Percentiles rank a stretch among this genome's conserved stretches.
These are phyloP conservation scores for Ophiostoma ulmi DNA, from an alignment of 2,329 filamentous ascomycete species.

Conservation along the genomic window DNA sequence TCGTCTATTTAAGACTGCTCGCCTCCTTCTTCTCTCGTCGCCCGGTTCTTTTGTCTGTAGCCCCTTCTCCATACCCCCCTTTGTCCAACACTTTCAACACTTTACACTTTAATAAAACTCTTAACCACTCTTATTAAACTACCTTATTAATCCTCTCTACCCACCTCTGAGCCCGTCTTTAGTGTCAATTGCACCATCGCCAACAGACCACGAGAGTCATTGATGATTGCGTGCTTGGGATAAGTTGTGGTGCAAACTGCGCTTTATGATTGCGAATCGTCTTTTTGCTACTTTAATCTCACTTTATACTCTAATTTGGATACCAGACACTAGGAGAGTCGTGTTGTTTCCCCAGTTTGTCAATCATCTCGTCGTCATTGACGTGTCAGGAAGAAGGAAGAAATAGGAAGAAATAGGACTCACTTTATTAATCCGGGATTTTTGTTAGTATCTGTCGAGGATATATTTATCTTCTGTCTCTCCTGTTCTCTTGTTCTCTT, in stretches of 20 bases:
- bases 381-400: neutral
- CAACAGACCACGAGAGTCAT: neutral
- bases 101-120: neutral
- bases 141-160: neutral
- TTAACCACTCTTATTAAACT: neutral
- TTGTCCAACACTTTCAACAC: neutral
- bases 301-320: neutral
- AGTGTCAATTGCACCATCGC: conserved; percentile 26
- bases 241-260: conserved; percentile 23
- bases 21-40: neutral
- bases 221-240: conserved; percentile 24
- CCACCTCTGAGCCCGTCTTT: neutral
- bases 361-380: neutral
- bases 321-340: neutral
- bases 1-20: neutral
- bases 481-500: conserved; percentile 2
- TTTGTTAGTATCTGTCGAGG: neutral
- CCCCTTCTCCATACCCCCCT: neutral
- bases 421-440: neutral
- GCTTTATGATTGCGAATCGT: conserved; percentile 17
- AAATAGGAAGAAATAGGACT: neutral
- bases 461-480: neutral
- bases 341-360: conserved; percentile 1
- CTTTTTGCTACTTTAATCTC: neutral
- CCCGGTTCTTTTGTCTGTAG: neutral